Conservation (phyloP, 2,329 filamentous ascomycete genomes). For the Calonectria naviculata region DNA sequence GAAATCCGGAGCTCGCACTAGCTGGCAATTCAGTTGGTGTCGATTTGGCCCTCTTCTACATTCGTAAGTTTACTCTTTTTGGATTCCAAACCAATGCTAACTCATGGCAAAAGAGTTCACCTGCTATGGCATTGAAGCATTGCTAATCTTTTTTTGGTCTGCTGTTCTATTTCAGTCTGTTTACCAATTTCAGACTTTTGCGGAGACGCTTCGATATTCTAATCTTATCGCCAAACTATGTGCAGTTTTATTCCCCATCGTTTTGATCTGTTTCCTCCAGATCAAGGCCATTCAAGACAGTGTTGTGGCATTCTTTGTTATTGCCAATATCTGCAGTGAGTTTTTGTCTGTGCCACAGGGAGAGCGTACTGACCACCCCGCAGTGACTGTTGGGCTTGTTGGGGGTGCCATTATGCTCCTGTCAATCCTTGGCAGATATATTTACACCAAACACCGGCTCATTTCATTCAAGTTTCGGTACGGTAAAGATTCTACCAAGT, state of each 20-base stretch:
- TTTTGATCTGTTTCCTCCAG: slow-evolving; percentile 12
- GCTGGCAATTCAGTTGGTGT: slow-evolving; percentile 52
- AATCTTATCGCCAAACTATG: slow-evolving; percentile 12
- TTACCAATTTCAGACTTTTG: slow-evolving; percentile 10
- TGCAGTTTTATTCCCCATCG: slow-evolving; percentile 11
- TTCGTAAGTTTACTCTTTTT: slow-evolving; percentile 50
- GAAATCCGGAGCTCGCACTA: slow-evolving; percentile 54
- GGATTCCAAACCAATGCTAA: neutral
- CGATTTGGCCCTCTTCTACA: slow-evolving; percentile 58
- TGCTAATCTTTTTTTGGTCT: slow-evolving; percentile 59
- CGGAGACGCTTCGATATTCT: slow-evolving; percentile 10
- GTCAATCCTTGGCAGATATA: slow-evolving; percentile 21
- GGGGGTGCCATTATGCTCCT: slow-evolving; percentile 22
- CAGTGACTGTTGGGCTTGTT: slow-evolving; percentile 21
- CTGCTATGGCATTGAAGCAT: slow-evolving; percentile 60
- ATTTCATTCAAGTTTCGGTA: slow-evolving; percentile 22
- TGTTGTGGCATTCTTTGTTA: slow-evolving; percentile 13
- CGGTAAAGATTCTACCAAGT: slow-evolving; percentile 4
- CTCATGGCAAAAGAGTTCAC: slow-evolving; percentile 54
- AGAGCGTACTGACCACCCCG: neutral
- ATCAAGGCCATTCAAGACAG: neutral
- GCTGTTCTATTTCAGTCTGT: slow-evolving; percentile 25
- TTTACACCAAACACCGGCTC: slow-evolving; percentile 18
- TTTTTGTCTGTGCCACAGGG: neutral
- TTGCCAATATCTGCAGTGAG: slow-evolving; percentile 23